phyloP scores from a whole-genome alignment of 2,329 filamentous ascomycete species.

The Ustulina deusta region DNA sequence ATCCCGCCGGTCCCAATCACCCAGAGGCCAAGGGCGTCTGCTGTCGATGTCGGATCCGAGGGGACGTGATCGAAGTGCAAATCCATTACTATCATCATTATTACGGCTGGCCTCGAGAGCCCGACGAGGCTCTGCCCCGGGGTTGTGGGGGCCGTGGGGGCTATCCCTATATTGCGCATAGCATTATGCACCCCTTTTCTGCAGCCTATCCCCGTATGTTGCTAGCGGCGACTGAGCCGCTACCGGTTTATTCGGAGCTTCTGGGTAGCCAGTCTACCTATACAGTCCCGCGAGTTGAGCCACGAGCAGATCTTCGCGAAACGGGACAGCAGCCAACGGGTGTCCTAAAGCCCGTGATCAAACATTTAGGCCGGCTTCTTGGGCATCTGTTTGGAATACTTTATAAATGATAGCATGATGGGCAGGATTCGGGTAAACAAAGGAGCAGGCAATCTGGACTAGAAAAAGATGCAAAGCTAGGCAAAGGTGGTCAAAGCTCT shows the following conservation, averaged over 20 bases:
- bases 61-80: slow-evolving; percentile 19
- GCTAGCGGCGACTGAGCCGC: not conserved
- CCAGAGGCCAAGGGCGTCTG: slow-evolving; percentile 13
- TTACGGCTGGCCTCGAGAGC: slow-evolving; percentile 6
- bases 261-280: not conserved
- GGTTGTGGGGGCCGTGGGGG: not conserved
- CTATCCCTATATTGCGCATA: slow-evolving; percentile 1
- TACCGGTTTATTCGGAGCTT: slow-evolving; percentile 14
- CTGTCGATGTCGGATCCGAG: not conserved
- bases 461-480: not conserved
- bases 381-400: slow-evolving; percentile 7
- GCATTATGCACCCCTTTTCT: slow-evolving; percentile 12
- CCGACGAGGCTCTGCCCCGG: not conserved
- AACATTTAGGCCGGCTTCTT: slow-evolving; percentile 4
- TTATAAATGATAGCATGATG: slow-evolving; percentile 3
- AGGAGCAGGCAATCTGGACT: not conserved
- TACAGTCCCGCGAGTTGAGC: slow-evolving; percentile 6
- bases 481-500: not conserved
- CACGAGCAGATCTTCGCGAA: not conserved
- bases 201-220: slow-evolving; percentile 16
- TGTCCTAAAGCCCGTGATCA: not conserved
- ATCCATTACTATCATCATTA: slow-evolving; percentile 17
- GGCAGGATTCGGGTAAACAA: not conserved
- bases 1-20: slow-evolving; percentile 16
- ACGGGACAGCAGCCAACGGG: not conserved